A percentile compares a stretch with the other conserved stretches of the same genome.
Conservation (phyloP, 257 asterid genomes). For the Voacanga thouarsii region DNA sequence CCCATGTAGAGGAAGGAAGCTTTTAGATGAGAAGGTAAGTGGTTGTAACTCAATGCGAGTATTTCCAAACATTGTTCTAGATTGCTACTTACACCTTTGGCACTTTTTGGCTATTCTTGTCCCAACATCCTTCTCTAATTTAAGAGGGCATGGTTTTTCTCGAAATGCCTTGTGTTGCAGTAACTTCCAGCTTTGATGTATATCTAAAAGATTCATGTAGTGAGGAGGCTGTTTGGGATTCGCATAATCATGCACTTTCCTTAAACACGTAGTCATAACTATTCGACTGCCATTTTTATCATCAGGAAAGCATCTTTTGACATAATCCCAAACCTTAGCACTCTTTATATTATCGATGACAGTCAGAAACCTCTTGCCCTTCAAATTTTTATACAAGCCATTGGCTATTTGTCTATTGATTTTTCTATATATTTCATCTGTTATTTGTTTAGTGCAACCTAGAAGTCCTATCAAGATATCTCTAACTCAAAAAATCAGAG, state of each 20-base stretch:
- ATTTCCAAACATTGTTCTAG: conserved; percentile 16
- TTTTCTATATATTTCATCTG: not conserved
- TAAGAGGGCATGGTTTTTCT: not conserved
- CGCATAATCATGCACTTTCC: not conserved
- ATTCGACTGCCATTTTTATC: not conserved
- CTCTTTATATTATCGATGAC: not conserved
- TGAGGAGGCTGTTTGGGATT: too few relatives aligned
- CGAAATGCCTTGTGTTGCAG: not conserved
- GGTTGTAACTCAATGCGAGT: conserved; percentile 20
- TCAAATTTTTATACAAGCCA: conserved; percentile 1
- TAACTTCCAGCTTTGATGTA: not conserved
- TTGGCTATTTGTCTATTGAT: not conserved
- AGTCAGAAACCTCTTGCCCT: not conserved
- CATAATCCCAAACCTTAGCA: not conserved
- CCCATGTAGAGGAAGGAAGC: conserved; percentile 39
- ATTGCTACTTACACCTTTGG: not conserved
- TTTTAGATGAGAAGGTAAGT: conserved; percentile 37
- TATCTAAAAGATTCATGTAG: too few relatives aligned
- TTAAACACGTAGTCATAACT: not conserved
- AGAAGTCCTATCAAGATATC: not conserved
- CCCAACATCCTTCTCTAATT: not conserved
- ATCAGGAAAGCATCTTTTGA: not conserved
- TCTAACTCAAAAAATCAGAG: not conserved
- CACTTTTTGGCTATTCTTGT: conserved; percentile 2
- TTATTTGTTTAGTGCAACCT: not conserved